Percentiles rank a stretch among this genome's conserved stretches.
phyloP scores from a whole-genome alignment of 305 asterid species.

The Stenogyne calaminthoides region DNA sequence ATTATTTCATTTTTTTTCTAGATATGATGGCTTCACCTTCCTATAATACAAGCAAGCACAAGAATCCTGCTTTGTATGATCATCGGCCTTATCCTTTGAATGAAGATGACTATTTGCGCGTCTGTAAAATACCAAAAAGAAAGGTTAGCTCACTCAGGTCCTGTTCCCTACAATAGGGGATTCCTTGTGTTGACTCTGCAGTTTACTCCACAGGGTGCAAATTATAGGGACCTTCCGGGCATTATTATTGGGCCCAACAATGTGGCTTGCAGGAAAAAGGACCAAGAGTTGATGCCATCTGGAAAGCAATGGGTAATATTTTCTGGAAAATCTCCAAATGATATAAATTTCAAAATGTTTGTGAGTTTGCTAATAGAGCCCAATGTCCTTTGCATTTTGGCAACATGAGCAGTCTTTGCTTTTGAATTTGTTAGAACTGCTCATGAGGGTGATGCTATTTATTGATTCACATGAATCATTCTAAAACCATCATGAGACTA shows the following conservation, averaged over 20 bases:
- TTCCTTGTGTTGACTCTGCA: slow-evolving; percentile 32
- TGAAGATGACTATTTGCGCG: slow-evolving; percentile 64
- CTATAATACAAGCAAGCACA: slow-evolving; percentile 30
- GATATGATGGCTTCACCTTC: slow-evolving; percentile 63
- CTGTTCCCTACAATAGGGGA: slow-evolving; percentile 7
- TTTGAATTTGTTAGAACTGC: neutral
- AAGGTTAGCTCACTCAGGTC: slow-evolving; percentile 52
- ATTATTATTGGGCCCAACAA: slow-evolving; percentile 60
- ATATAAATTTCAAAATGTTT: neutral
- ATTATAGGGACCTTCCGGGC: slow-evolving; percentile 85
- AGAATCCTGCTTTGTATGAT: slow-evolving; percentile 49
- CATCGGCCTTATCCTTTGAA: slow-evolving; percentile 62
- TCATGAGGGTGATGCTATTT: too few species aligned
- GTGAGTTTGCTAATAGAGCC: neutral
- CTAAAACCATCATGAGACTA: slow-evolving; percentile 1
- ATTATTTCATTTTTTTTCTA: slow-evolving; percentile 31
- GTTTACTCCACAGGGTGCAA: slow-evolving; percentile 63
- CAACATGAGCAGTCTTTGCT: slow-evolving; percentile 20
- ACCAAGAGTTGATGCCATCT: slow-evolving; percentile 58
- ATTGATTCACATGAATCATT: neutral
- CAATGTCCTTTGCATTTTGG: neutral
- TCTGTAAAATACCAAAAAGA: slow-evolving; percentile 69
- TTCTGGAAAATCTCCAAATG: neutral
- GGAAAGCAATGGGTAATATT: slow-evolving; percentile 69
- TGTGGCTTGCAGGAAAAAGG: slow-evolving; percentile 50